Percentiles rank a stretch among this genome's conserved stretches.
These are phyloP conservation scores for Tylopilus sp. DNA, from an alignment of 1,284 basidiomycete genomes.

Conservation along the genomic window DNA sequence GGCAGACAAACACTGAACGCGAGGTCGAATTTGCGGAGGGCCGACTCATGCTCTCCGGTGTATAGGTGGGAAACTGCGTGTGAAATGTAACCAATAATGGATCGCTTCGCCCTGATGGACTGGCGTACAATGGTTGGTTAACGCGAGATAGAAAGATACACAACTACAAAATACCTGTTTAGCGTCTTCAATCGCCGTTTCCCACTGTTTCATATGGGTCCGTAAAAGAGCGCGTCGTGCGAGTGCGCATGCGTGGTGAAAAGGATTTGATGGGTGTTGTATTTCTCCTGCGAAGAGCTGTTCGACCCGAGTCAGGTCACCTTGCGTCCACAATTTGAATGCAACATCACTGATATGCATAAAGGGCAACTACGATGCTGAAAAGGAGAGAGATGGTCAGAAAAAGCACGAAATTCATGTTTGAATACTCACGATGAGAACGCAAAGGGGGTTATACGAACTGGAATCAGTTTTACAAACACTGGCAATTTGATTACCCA, in stretches of 20 bases:
- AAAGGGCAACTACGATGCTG: not conserved
- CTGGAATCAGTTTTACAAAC: not conserved
- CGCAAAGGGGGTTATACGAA: not conserved
- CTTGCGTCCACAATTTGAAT: not conserved
- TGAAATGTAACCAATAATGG: conserved; percentile 1
- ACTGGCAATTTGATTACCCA: not conserved
- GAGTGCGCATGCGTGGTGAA: not conserved
- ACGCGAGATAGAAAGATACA: not conserved
- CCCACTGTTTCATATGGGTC: not conserved
- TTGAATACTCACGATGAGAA: not conserved
- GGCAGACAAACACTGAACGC: not conserved
- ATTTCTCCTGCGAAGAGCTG: not conserved
- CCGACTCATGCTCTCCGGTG: not conserved
- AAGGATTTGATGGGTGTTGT: not conserved
- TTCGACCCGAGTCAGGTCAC: not conserved
- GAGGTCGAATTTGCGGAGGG: conserved; percentile 1
- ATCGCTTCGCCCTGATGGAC: conserved; percentile 7
- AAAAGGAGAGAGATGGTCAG: too few relatives aligned
- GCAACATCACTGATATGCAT: not conserved
- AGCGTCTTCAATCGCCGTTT: not conserved
- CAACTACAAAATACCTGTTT: not conserved
- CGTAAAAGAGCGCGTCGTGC: conserved; percentile 2
- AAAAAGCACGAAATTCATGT: not conserved
- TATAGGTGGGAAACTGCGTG: not conserved
- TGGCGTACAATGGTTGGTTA: not conserved